Evolutionary conservation across 306 rosid species (phyloP).

Genomic region (Trifolium dubium): DNA sequence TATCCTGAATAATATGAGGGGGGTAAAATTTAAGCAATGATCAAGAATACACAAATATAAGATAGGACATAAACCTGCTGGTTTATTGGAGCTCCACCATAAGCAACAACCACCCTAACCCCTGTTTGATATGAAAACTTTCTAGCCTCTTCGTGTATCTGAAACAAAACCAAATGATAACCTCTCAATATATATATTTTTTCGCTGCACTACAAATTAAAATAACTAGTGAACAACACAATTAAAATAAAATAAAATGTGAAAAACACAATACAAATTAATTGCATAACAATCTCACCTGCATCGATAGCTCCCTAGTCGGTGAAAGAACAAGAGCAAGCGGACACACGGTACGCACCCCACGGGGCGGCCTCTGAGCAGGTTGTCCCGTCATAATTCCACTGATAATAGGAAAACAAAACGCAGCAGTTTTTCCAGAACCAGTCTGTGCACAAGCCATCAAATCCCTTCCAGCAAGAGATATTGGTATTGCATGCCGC

Average conservation of each 20-base stretch:
- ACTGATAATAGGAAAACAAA: constrained; percentile 86
- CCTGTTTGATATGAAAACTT: constrained; percentile 79
- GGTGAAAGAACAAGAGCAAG: constrained; percentile 95
- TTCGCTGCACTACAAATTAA: constrained; percentile 1
- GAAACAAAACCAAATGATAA: constrained; percentile 54
- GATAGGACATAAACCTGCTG: constrained; percentile 62
- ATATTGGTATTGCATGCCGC: constrained; percentile 84
- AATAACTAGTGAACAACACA: no score
- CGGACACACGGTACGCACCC: constrained; percentile 76
- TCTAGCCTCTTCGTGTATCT: constrained; percentile 82
- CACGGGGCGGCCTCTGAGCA: constrained; percentile 73
- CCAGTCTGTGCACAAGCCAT: constrained; percentile 98
- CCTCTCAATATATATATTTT: background rate
- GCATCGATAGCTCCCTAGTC: constrained; percentile 86
- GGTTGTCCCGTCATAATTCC: constrained; percentile 79
- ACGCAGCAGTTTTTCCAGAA: constrained; percentile 94
- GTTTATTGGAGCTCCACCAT: constrained; percentile 90
- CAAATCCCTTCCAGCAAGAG: constrained; percentile 80
- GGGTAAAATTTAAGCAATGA: background rate
- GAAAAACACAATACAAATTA: background rate
- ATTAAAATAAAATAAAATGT: background rate
- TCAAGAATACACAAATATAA: background rate
- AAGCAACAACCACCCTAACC: constrained; percentile 93
- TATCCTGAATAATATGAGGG: background rate
- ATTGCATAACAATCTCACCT: constrained; percentile 57